Conservation (phyloP, 1,284 basidiomycete species). For the Cerrena zonata region DNA sequence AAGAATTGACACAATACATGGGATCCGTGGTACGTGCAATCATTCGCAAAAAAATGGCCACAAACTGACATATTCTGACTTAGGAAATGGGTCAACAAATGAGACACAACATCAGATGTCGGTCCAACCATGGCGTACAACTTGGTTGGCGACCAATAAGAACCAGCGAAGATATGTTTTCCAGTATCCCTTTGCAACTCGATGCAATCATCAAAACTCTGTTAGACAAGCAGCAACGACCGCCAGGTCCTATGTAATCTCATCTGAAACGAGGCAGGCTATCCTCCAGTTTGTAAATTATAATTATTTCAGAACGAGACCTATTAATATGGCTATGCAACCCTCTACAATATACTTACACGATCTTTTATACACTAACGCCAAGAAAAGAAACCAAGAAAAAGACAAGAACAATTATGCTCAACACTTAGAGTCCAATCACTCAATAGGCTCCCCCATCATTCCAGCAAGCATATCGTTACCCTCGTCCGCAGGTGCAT, state of each 20-base stretch:
- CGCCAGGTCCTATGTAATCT: no score
- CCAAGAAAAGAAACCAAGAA: background rate
- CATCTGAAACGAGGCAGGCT: no score
- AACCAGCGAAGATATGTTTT: constrained; percentile 23
- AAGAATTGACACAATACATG: constrained; percentile 24
- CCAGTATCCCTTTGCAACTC: no score
- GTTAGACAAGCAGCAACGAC: no score
- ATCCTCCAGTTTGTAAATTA: no score
- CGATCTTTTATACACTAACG: background rate
- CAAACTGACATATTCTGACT: background rate
- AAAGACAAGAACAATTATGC: background rate
- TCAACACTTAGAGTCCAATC: background rate
- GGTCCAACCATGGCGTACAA: constrained; percentile 30
- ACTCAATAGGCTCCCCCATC: constrained; percentile 41
- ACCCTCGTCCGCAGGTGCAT: constrained; percentile 62
- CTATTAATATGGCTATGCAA: no score
- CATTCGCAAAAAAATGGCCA: no score
- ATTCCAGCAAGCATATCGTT: constrained; percentile 71
- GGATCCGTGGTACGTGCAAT: constrained; percentile 10
- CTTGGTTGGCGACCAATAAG: constrained; percentile 33
- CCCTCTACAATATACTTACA: no score
- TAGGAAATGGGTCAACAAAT: background rate
- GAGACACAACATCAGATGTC: constrained; percentile 36
- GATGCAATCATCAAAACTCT: no score
- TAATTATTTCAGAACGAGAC: no score